Evolutionary conservation across 345 rosid species (phyloP).

Genomic region (Dimocarpus longan): DNA sequence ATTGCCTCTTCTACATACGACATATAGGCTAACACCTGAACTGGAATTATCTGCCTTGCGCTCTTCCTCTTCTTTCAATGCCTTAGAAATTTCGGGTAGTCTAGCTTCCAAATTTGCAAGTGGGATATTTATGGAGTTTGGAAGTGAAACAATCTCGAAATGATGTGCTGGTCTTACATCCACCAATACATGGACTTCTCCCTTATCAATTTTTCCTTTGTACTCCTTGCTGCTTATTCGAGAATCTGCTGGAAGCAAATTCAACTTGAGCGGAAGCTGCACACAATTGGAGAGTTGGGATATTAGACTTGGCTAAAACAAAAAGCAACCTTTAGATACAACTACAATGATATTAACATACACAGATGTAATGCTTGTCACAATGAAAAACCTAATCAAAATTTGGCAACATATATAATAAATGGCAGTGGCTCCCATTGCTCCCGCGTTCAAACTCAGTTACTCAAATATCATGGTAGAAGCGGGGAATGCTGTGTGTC

Average conservation of each 20-base stretch:
- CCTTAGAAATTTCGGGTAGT: conserved; percentile 62
- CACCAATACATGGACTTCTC: conserved; percentile 59
- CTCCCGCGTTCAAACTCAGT: neutral
- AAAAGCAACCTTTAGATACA: neutral
- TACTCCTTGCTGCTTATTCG: conserved; percentile 70
- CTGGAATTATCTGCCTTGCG: conserved; percentile 24
- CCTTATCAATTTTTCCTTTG: conserved; percentile 44
- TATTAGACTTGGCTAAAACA: neutral
- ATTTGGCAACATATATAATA: neutral
- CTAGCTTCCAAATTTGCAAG: conserved; percentile 63
- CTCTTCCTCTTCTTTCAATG: conserved; percentile 52
- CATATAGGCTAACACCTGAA: conserved; percentile 49
- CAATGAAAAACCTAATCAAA: too few species aligned
- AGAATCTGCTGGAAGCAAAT: conserved; percentile 55
- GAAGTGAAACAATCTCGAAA: conserved; percentile 81
- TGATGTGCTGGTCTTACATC: conserved; percentile 93
- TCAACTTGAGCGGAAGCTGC: conserved; percentile 65
- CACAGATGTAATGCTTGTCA: neutral
- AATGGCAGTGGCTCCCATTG: neutral
- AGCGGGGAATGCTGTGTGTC: neutral
- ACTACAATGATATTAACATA: neutral
- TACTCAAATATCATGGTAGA: neutral
- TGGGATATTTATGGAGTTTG: conserved; percentile 72
- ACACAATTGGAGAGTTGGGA: neutral
- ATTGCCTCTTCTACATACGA: conserved; percentile 87